These are phyloP conservation scores for Plasmopara muralis DNA, from an alignment of 352 stramenopile species.

Conservation along the genomic window DNA sequence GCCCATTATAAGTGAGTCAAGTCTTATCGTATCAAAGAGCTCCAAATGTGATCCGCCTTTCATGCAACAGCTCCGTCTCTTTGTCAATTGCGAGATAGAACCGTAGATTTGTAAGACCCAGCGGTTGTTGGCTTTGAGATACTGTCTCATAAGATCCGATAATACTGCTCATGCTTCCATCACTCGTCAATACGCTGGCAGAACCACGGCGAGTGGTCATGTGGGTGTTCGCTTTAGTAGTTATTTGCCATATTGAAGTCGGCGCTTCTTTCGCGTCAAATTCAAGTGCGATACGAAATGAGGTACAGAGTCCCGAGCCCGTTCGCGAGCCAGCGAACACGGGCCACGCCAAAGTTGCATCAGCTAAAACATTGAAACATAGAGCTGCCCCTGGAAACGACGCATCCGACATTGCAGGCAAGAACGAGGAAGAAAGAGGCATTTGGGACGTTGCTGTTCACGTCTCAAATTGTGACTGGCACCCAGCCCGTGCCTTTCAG, in stretches of 20 bases:
- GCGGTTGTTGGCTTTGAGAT: too few species aligned
- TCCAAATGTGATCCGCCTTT: too few species aligned
- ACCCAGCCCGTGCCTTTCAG: not conserved
- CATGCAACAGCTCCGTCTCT: too few species aligned
- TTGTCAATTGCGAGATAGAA: too few species aligned
- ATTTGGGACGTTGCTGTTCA: not conserved
- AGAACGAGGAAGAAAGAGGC: not conserved
- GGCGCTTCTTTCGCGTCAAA: not conserved
- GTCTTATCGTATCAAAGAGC: too few species aligned
- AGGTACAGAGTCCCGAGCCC: not conserved
- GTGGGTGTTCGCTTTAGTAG: not conserved
- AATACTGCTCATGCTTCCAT: not conserved
- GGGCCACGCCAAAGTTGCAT: not conserved
- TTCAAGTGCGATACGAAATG: not conserved
- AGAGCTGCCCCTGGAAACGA: not conserved
- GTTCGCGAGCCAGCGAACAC: not conserved
- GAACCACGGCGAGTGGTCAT: not conserved
- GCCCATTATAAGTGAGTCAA: too few species aligned
- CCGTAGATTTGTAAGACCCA: too few species aligned
- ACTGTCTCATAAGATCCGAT: not conserved
- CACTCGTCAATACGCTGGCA: not conserved
- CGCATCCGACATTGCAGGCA: not conserved
- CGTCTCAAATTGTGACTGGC: not conserved
- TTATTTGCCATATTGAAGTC: not conserved
- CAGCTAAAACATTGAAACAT: not conserved